These are phyloP conservation scores for Magnaporthiopsis incrustans DNA, from an alignment of 2,329 filamentous ascomycete genomes.

Conservation along the genomic window DNA sequence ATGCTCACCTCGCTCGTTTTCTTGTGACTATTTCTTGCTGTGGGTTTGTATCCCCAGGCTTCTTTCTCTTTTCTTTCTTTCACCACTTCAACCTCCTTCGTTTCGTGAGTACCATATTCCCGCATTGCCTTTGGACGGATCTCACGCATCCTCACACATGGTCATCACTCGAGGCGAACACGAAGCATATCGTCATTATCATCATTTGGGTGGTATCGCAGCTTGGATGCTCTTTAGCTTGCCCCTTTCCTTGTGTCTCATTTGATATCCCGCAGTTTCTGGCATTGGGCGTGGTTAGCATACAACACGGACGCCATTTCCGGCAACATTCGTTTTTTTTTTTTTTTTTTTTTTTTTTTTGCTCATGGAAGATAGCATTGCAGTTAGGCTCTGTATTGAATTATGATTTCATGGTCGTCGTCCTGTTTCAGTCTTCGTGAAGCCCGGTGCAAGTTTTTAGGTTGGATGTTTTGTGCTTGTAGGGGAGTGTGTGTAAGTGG, in stretches of 20 bases:
- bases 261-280: not conserved
- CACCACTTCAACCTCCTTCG: not conserved
- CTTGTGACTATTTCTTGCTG: not conserved
- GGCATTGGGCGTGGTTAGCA: not conserved
- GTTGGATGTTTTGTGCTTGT: not conserved
- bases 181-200: not conserved
- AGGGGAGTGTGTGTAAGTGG: no score
- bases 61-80: not conserved
- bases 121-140: not conserved
- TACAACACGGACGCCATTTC: not conserved
- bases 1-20: not conserved
- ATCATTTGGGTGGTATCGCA: not conserved
- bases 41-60: not conserved
- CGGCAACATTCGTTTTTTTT: not conserved
- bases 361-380: not conserved
- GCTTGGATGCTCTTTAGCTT: not conserved
- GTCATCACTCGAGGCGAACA: not conserved
- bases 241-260: conserved; percentile 2
- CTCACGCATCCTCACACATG: not conserved
- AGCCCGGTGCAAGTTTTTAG: not conserved
- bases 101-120: not conserved
- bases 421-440: not conserved
- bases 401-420: not conserved
- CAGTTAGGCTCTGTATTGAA: not conserved
- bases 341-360: not conserved